phyloP scores from a whole-genome alignment of 192 early-diverging fungal species.

The Irineochytrium annulatum region DNA sequence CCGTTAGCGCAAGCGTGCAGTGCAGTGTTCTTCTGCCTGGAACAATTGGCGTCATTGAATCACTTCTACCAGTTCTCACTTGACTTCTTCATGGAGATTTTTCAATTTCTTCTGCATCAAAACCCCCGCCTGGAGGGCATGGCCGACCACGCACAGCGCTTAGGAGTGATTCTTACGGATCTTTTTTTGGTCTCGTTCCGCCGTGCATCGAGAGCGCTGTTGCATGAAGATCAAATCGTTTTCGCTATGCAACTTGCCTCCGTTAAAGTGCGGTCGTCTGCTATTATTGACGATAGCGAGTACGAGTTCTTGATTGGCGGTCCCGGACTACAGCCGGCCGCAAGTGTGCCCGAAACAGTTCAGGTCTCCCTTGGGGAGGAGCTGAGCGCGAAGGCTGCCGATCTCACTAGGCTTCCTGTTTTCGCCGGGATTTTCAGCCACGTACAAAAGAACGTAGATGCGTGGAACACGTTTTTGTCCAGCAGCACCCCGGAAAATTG shows the following conservation, averaged over 20 bases:
- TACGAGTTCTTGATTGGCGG: conserved; percentile 63
- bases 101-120: conserved; percentile 78
- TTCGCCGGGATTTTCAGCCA: not conserved
- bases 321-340: no score
- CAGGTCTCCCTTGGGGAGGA: no score
- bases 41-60: conserved; percentile 82
- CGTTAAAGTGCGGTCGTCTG: conserved; percentile 69
- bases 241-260: conserved; percentile 84
- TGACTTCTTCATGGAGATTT: conserved; percentile 92
- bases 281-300: conserved; percentile 60
- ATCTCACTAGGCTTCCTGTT: not conserved
- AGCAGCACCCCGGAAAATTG: conserved; percentile 27
- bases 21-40: conserved; percentile 95
- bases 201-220: conserved; percentile 74
- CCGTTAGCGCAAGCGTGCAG: conserved; percentile 89
- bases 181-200: conserved; percentile 79
- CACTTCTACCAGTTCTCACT: conserved; percentile 99
- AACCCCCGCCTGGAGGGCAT: conserved; percentile 46
- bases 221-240: conserved; percentile 89
- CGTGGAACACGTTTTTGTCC: conserved; percentile 36
- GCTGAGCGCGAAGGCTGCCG: conserved; percentile 8
- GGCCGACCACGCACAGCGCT: conserved; percentile 63
- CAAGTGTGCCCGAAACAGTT: no score
- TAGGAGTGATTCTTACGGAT: conserved; percentile 72
- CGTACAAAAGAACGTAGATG: conserved; percentile 6